Evolutionary conservation across 768 basidiomycete species (phyloP).

Genomic region (Boletus barrowsii): DNA sequence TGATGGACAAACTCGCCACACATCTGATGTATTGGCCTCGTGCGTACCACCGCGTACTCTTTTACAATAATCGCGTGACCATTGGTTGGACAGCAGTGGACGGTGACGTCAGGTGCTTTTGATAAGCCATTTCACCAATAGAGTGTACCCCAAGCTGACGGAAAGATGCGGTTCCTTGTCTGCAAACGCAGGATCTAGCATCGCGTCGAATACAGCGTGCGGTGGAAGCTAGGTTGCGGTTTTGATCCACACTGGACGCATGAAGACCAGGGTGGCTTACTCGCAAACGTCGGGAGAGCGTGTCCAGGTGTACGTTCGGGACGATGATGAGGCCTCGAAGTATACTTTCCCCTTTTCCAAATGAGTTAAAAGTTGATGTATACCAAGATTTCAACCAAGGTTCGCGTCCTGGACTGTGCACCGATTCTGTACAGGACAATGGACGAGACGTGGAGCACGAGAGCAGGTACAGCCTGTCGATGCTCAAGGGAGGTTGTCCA

Average conservation of each 20-base stretch:
- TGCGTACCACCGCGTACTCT: slow-evolving; percentile 3
- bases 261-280: too few species aligned
- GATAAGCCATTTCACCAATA: slow-evolving; percentile 18
- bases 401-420: too few species aligned
- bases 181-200: slow-evolving; percentile 29
- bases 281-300: too few species aligned
- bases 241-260: slow-evolving; percentile 2
- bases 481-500: too few species aligned
- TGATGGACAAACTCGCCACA: slow-evolving; percentile 27
- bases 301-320: too few species aligned
- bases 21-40: slow-evolving; percentile 24
- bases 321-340: too few species aligned
- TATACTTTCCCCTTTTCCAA: too few species aligned
- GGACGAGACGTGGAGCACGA: too few species aligned
- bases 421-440: too few species aligned
- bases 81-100: slow-evolving; percentile 12
- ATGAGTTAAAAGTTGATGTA: too few species aligned
- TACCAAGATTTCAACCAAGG: too few species aligned
- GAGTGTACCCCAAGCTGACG: slow-evolving; percentile 34
- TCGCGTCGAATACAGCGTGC: slow-evolving; percentile 23
- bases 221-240: slow-evolving; percentile 30
- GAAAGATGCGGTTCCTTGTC: slow-evolving; percentile 14
- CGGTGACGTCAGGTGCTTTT: slow-evolving; percentile 3
- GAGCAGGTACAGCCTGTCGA: too few species aligned
- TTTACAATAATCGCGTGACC: slow-evolving; percentile 33